Conservation (phyloP, 192 early-diverging fungal species). For the Coemansia sp. region DNA sequence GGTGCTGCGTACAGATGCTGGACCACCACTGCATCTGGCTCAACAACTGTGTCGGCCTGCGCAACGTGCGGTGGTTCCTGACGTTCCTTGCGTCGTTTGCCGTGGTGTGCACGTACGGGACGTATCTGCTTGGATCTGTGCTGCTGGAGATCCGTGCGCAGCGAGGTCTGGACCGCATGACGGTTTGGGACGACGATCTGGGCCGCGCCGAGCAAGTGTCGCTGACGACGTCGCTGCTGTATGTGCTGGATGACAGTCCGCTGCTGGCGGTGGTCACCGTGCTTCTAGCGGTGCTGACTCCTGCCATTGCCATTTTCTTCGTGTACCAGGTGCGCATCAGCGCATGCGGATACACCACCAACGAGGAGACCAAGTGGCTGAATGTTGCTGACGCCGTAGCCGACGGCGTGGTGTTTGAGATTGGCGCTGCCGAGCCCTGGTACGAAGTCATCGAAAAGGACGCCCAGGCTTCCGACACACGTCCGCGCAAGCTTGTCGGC, state of each 20-base stretch:
- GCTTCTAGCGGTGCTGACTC: conserved; percentile 39
- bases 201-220: conserved; percentile 25
- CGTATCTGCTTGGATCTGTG: conserved; percentile 28
- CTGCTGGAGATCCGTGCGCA: conserved; percentile 39
- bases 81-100: conserved; percentile 41
- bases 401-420: conserved; percentile 45
- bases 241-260: conserved; percentile 30
- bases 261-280: conserved; percentile 32
- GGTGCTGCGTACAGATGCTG: conserved; percentile 46
- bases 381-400: conserved; percentile 41
- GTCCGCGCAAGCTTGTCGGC: conserved; percentile 24
- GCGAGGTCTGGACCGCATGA: conserved; percentile 23
- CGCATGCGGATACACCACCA: conserved; percentile 47
- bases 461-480: conserved; percentile 33
- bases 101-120: conserved; percentile 41
- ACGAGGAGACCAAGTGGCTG: conserved; percentile 54
- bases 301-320: conserved; percentile 37
- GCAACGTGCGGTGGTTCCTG: conserved; percentile 53
- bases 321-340: conserved; percentile 50
- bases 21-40: conserved; percentile 60
- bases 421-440: not conserved
- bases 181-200: conserved; percentile 21
- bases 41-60: conserved; percentile 56
- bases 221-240: conserved; percentile 38
- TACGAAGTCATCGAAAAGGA: conserved; percentile 43